Evolutionary conservation across 495 filamentous ascomycete species (phyloP).

Genomic region (Pseudotulostoma volvatum): DNA sequence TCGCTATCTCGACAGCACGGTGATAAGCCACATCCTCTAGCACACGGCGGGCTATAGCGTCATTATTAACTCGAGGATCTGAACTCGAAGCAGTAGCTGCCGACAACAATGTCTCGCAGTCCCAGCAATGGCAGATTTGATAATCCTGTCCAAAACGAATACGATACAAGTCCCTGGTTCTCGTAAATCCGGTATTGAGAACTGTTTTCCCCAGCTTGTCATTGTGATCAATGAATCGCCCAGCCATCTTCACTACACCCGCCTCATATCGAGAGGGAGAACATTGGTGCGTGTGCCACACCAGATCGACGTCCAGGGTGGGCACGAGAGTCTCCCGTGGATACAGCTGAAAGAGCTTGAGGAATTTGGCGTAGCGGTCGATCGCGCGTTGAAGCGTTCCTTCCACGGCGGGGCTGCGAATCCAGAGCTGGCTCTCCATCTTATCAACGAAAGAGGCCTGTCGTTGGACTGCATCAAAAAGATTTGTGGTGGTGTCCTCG

Average conservation of each 20-base stretch:
- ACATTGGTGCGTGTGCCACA: constrained; percentile 34
- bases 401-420: constrained; percentile 16
- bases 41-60: neutral
- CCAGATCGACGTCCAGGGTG: constrained; percentile 14
- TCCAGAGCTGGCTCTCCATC: constrained; percentile 14
- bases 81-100: neutral
- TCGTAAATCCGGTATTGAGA: constrained; percentile 4
- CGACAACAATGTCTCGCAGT: constrained; percentile 2
- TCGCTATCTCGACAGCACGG: constrained; percentile 1
- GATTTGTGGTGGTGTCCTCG: too few species aligned
- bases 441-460: constrained; percentile 14
- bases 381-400: constrained; percentile 10
- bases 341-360: constrained; percentile 12
- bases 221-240: constrained; percentile 11
- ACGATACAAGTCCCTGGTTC: constrained; percentile 7
- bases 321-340: constrained; percentile 9
- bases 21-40: constrained; percentile 1
- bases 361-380: constrained; percentile 15
- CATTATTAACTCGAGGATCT: neutral
- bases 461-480: constrained; percentile 6
- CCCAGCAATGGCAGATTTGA: constrained; percentile 3
- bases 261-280: constrained; percentile 5
- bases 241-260: constrained; percentile 2
- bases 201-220: constrained; percentile 5
- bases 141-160: constrained; percentile 6